Conservation (phyloP, 768 basidiomycete species). For the Hortiboletus flavorubellus region DNA sequence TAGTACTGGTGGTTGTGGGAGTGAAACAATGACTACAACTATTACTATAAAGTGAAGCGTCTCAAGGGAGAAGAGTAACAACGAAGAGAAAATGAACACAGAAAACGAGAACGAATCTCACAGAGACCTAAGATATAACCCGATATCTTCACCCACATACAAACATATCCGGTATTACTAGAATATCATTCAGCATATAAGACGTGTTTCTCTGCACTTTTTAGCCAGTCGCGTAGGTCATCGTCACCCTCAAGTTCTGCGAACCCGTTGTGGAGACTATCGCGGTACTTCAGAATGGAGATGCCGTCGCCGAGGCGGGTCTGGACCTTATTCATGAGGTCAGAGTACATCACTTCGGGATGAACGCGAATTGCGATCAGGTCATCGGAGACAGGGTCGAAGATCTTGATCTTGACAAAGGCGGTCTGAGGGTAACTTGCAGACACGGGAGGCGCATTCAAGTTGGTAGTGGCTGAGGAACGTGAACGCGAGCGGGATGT, state of each 20-base stretch:
- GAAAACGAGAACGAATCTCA: conserved; percentile 17
- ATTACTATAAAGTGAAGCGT: conserved; percentile 9
- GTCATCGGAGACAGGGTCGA: conserved; percentile 90
- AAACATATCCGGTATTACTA: conserved; percentile 6
- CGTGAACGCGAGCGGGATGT: conserved; percentile 56
- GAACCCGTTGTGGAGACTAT: conserved; percentile 63
- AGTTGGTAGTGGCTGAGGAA: conserved; percentile 45
- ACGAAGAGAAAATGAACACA: conserved; percentile 6
- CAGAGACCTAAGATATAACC: conserved; percentile 30
- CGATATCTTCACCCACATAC: conserved; percentile 10
- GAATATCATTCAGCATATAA: conserved; percentile 65
- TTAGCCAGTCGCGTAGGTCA: conserved; percentile 70
- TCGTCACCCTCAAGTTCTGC: conserved; percentile 61
- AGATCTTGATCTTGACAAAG: conserved; percentile 98
- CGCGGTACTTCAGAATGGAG: conserved; percentile 66
- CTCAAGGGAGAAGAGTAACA: conserved; percentile 2
- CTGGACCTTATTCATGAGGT: conserved; percentile 91
- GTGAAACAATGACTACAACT: background rate
- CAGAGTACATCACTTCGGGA: conserved; percentile 79
- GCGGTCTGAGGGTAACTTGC: conserved; percentile 77
- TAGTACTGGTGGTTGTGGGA: background rate
- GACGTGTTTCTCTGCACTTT: conserved; percentile 76
- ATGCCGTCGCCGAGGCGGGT: conserved; percentile 80
- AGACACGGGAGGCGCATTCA: conserved; percentile 72
- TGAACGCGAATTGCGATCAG: conserved; percentile 96